These are phyloP conservation scores for Huntiella decipiens DNA, from an alignment of 2,329 filamentous ascomycete species.

Conservation along the genomic window DNA sequence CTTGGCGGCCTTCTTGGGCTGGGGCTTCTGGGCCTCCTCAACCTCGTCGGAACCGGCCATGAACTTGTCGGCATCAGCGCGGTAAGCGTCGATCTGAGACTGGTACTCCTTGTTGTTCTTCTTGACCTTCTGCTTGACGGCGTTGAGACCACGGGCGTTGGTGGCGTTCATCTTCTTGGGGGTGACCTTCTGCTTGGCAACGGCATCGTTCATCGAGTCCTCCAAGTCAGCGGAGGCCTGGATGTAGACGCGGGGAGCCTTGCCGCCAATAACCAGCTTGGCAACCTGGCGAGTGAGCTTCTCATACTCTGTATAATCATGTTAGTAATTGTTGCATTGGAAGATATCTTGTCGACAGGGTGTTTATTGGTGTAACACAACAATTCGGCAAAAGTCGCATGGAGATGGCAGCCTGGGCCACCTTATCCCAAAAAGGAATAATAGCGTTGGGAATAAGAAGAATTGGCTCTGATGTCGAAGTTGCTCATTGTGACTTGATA, in stretches of 20 bases:
- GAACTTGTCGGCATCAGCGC: slow-evolving; percentile 66
- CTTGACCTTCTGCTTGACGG: slow-evolving; percentile 94
- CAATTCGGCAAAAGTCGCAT: too few relatives aligned
- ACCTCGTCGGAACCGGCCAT: slow-evolving; percentile 68
- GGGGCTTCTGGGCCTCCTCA: slow-evolving; percentile 25
- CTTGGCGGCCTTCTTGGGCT: slow-evolving; percentile 23
- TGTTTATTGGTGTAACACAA: too few relatives aligned
- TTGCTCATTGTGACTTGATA: slow-evolving; percentile 1
- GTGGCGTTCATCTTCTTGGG: slow-evolving; percentile 98
- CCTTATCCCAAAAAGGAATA: too few relatives aligned
- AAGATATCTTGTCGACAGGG: neutral
- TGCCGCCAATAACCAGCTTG: slow-evolving; percentile 59
- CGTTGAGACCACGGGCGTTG: slow-evolving; percentile 83
- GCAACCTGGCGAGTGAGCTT: slow-evolving; percentile 75
- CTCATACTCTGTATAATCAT: slow-evolving; percentile 53
- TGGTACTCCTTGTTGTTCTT: slow-evolving; percentile 96
- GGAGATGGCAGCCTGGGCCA: too few relatives aligned
- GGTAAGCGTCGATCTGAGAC: slow-evolving; percentile 70
- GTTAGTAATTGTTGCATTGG: neutral
- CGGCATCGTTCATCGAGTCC: slow-evolving; percentile 80
- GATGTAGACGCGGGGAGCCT: slow-evolving; percentile 78
- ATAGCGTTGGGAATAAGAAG: neutral
- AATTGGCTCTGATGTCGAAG: neutral
- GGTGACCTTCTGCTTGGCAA: slow-evolving; percentile 88
- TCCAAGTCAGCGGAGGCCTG: slow-evolving; percentile 86